Conservation (phyloP, 2,329 filamentous ascomycete genomes). For the Endocalyx cinctus region DNA sequence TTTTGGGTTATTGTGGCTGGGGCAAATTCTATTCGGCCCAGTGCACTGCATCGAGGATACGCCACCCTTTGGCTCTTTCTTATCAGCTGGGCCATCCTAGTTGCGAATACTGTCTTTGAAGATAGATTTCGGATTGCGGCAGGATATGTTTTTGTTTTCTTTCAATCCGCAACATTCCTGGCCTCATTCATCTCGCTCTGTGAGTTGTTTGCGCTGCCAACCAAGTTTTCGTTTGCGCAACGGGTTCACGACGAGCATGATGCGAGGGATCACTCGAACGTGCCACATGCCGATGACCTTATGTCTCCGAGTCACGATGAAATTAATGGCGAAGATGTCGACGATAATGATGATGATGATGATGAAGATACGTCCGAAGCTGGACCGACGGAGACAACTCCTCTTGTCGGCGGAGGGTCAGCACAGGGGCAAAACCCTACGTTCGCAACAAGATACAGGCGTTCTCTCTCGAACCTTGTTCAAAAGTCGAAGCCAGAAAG, state of each 20-base stretch:
- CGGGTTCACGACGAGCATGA: conserved; percentile 49
- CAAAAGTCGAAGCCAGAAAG: conserved; percentile 26
- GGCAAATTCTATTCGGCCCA: conserved; percentile 75
- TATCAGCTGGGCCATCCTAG: conserved; percentile 67
- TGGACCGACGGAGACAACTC: conserved; percentile 62
- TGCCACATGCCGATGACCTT: conserved; percentile 16
- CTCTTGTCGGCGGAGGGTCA: conserved; percentile 72
- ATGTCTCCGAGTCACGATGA: conserved; percentile 15
- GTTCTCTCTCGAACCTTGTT: conserved; percentile 36
- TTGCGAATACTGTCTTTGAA: conserved; percentile 70
- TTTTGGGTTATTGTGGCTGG: conserved; percentile 72
- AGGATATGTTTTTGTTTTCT: conserved; percentile 78
- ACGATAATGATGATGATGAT: conserved; percentile 14
- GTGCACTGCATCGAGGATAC: conserved; percentile 79
- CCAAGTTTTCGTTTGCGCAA: conserved; percentile 64
- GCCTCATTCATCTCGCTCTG: conserved; percentile 70
- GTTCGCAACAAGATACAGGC: conserved; percentile 52
- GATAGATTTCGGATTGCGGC: conserved; percentile 70
- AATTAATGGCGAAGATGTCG: conserved; percentile 18
- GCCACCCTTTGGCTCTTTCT: conserved; percentile 79
- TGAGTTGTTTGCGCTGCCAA: conserved; percentile 73
- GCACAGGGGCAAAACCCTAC: conserved; percentile 56
- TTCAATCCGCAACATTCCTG: conserved; percentile 70
- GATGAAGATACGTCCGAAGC: conserved; percentile 16
- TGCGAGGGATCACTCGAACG: conserved; percentile 31